Evolutionary conservation across 2,329 filamentous ascomycete genomes (phyloP).

Genomic region (Talaromyces pinophilus): DNA sequence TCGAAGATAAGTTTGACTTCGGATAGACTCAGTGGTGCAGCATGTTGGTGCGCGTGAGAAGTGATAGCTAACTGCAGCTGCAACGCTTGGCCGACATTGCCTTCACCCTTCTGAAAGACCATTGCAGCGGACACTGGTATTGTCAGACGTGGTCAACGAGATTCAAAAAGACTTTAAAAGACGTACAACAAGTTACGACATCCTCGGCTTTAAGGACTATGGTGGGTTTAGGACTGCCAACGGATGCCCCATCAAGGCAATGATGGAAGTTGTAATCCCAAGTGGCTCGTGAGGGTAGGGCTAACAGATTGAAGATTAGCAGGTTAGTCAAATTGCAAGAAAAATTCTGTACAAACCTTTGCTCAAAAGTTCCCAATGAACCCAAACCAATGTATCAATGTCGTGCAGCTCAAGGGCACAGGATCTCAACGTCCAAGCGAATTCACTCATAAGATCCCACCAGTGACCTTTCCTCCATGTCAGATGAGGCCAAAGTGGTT

Average conservation of each 20-base stretch:
- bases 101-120: constrained; percentile 56
- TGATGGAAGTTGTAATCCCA: constrained; percentile 51
- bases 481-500: constrained; percentile 57
- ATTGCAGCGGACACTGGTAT: constrained; percentile 54
- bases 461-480: constrained; percentile 63
- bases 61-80: constrained; percentile 57
- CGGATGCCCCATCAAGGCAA: constrained; percentile 45
- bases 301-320: constrained; percentile 27
- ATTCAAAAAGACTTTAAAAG: background rate
- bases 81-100: constrained; percentile 61
- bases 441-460: constrained; percentile 57
- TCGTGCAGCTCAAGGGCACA: constrained; percentile 52
- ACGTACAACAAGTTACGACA: constrained; percentile 51
- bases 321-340: background rate
- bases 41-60: constrained; percentile 50
- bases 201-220: constrained; percentile 52
- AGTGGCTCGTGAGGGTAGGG: constrained; percentile 38
- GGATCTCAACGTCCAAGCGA: constrained; percentile 56
- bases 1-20: constrained; percentile 56
- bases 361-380: constrained; percentile 59
- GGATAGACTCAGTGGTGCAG: constrained; percentile 51
- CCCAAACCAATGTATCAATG: constrained; percentile 51
- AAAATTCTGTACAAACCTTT: constrained; percentile 32
- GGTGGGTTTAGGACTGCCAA: constrained; percentile 44
- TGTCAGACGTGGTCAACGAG: constrained; percentile 23